Evolutionary conservation across 345 rosid genomes (phyloP).

Genomic region (Ceriops decandra): DNA sequence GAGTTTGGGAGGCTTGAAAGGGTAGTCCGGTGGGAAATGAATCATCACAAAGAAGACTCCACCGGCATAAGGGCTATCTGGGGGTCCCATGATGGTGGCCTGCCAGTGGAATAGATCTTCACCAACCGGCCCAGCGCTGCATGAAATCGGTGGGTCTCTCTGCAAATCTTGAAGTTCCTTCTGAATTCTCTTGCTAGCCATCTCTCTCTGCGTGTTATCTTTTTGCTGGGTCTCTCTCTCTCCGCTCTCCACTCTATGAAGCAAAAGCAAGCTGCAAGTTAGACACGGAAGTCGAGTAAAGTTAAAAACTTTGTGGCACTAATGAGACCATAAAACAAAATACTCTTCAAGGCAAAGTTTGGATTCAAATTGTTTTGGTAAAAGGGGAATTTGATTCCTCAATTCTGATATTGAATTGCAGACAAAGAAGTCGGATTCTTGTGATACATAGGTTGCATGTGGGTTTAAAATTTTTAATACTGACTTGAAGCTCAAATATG

Average conservation of each 20-base stretch:
- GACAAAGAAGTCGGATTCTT: too few species aligned
- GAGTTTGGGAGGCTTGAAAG: slow-evolving; percentile 26
- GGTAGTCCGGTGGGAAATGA: slow-evolving; percentile 24
- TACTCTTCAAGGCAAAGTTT: too few species aligned
- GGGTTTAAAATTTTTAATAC: too few species aligned
- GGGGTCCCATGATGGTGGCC: slow-evolving; percentile 25
- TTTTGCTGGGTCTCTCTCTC: not conserved
- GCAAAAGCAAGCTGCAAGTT: not conserved
- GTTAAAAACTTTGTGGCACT: too few species aligned
- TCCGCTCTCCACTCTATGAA: too few species aligned
- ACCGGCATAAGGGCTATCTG: slow-evolving; percentile 23
- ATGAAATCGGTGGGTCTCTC: slow-evolving; percentile 25
- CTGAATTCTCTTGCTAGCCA: slow-evolving; percentile 29
- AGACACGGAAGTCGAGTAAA: not conserved
- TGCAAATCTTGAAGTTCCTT: slow-evolving; percentile 29
- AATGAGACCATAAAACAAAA: too few species aligned
- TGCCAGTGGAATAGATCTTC: slow-evolving; percentile 30
- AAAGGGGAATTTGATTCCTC: too few species aligned
- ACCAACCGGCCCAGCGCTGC: slow-evolving; percentile 26
- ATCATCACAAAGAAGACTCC: slow-evolving; percentile 24
- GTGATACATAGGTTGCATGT: too few species aligned
- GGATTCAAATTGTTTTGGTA: too few species aligned
- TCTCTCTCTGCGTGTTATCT: not conserved
- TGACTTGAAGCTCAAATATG: too few species aligned
- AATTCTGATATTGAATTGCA: too few species aligned